These are phyloP conservation scores for Trichaptum fuscoviolaceum DNA, from an alignment of 768 basidiomycete species.

Conservation along the genomic window DNA sequence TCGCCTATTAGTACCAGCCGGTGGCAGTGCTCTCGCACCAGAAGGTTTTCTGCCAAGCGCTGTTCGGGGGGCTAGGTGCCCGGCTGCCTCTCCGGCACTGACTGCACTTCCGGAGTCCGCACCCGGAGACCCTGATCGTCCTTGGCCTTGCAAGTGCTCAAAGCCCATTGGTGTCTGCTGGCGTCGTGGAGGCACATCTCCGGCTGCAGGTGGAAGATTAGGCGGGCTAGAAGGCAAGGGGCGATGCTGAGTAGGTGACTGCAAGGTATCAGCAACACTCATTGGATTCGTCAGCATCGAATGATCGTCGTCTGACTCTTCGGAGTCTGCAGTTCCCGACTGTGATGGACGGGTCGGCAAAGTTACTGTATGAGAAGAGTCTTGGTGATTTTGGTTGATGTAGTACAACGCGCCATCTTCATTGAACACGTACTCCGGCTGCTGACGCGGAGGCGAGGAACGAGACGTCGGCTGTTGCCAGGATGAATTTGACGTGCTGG, in stretches of 20 bases:
- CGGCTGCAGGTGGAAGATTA: neutral
- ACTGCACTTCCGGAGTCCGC: neutral
- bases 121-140: neutral
- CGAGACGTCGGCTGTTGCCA: neutral
- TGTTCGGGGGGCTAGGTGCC: slow-evolving; percentile 5
- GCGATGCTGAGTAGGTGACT: slow-evolving; percentile 5
- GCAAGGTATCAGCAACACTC: slow-evolving; percentile 15
- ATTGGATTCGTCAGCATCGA: slow-evolving; percentile 26
- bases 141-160: neutral
- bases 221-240: neutral
- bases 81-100: slow-evolving; percentile 5
- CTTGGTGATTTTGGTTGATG: slow-evolving; percentile 47
- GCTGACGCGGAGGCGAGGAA: slow-evolving; percentile 8
- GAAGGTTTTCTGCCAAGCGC: slow-evolving; percentile 67
- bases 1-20: slow-evolving; percentile 16
- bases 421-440: slow-evolving; percentile 35
- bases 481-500: neutral
- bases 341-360: slow-evolving; percentile 17
- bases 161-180: slow-evolving; percentile 11
- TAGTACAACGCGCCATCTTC: slow-evolving; percentile 67
- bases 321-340: slow-evolving; percentile 40
- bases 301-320: slow-evolving; percentile 35
- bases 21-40: slow-evolving; percentile 73
- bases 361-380: slow-evolving; percentile 8
- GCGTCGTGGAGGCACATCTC: slow-evolving; percentile 6